A percentile compares a stretch with the other conserved stretches of the same genome.
phyloP scores from a whole-genome alignment of 371 early-diverging fungal genomes.

The Neoconidiobolus thromboides region DNA sequence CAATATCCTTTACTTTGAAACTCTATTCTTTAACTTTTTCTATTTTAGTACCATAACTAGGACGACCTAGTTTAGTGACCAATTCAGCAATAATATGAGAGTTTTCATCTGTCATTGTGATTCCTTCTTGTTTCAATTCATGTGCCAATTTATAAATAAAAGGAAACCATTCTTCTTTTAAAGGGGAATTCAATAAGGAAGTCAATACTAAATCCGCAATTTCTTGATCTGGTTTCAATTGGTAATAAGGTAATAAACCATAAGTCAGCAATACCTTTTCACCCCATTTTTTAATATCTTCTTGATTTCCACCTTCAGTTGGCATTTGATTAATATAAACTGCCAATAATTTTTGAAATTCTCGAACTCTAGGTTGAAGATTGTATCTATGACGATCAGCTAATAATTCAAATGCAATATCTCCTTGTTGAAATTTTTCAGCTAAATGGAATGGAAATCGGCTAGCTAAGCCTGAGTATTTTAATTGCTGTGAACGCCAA shows the following conservation, averaged over 20 bases:
- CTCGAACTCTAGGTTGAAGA: neutral
- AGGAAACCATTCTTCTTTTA: neutral
- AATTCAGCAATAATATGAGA: too few relatives aligned
- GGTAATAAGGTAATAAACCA: neutral
- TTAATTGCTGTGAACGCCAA: neutral
- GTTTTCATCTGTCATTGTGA: too few relatives aligned
- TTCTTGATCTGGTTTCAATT: neutral
- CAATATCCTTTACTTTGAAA: too few relatives aligned
- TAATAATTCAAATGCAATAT: neutral
- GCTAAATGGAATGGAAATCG: neutral
- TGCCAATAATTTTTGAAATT: neutral
- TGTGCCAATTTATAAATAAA: too few relatives aligned
- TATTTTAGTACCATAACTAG: too few relatives aligned
- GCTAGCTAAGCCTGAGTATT: neutral
- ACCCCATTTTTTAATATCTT: neutral
- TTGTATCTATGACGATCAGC: neutral
- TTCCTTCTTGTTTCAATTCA: too few relatives aligned
- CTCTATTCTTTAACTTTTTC: too few relatives aligned
- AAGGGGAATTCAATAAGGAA: neutral
- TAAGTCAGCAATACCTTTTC: constrained; percentile 1
- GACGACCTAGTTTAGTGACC: too few relatives aligned
- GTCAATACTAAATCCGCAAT: neutral
- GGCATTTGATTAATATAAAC: neutral
- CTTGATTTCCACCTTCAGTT: neutral
- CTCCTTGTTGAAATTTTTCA: neutral